phyloP scores from a whole-genome alignment of 1,284 basidiomycete genomes.

The Apiotrichum brassicae region DNA sequence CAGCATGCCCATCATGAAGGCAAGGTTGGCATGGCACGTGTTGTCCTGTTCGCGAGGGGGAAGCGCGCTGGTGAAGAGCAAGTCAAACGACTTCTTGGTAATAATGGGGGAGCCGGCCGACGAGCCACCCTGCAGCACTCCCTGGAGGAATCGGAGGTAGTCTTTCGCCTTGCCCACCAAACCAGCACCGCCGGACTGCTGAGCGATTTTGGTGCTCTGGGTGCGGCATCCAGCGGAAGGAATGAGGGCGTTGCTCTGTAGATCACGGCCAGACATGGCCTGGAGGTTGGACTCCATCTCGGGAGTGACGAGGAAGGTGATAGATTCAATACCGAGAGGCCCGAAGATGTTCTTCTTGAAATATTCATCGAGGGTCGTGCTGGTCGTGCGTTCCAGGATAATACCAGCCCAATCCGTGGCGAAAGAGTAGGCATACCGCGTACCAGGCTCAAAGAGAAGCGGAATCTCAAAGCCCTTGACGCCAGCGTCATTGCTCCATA shows the following conservation, averaged over 20 bases:
- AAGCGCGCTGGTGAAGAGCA: constrained; percentile 24
- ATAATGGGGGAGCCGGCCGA: constrained; percentile 19
- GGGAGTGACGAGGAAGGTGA: constrained; percentile 28
- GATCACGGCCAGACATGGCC: constrained; percentile 7
- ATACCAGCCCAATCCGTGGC: constrained; percentile 18
- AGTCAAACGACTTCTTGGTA: constrained; percentile 18
- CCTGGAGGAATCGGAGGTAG: constrained; percentile 32
- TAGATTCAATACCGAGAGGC: constrained; percentile 27
- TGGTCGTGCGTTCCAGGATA: constrained; percentile 14
- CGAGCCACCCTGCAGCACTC: constrained; percentile 13
- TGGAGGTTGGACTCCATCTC: constrained; percentile 15
- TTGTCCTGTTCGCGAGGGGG: constrained; percentile 7
- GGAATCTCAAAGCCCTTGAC: constrained; percentile 17
- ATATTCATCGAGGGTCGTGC: constrained; percentile 9
- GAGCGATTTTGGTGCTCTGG: not conserved
- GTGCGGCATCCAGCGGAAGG: not conserved
- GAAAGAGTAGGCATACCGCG: constrained; percentile 12
- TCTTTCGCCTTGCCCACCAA: constrained; percentile 34
- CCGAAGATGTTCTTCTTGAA: constrained; percentile 32
- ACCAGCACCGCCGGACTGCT: constrained; percentile 33
- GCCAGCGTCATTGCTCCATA: constrained; percentile 16
- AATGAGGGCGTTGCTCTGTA: constrained; percentile 1
- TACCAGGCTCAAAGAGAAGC: constrained; percentile 20
- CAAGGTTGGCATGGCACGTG: constrained; percentile 11
- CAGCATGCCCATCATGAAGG: constrained; percentile 4